These are phyloP conservation scores for Ustilago cynodontis DNA, from an alignment of 1,284 basidiomycete genomes.

Conservation along the genomic window DNA sequence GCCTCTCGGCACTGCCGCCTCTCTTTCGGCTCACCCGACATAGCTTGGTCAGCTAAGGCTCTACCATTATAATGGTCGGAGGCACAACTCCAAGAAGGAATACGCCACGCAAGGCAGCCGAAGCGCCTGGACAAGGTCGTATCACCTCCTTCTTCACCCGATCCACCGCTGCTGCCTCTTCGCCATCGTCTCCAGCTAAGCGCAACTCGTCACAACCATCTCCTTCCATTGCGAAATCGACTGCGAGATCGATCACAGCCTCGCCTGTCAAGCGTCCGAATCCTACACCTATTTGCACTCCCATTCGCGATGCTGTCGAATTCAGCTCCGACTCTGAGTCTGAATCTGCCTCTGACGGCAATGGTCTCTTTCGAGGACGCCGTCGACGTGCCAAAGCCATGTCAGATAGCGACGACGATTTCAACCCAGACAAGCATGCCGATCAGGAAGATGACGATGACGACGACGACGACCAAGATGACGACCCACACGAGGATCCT, in stretches of 20 bases:
- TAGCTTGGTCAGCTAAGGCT: background rate
- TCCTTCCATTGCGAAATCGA: background rate
- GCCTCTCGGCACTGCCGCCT: background rate
- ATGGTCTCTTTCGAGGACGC: slow-evolving; percentile 23
- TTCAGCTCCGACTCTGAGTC: slow-evolving; percentile 20
- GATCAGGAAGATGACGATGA: slow-evolving; percentile 17
- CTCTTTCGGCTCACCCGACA: background rate
- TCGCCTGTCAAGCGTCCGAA: slow-evolving; percentile 13
- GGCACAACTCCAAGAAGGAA: slow-evolving; percentile 26
- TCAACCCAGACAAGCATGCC: slow-evolving; percentile 27
- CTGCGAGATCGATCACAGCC: background rate
- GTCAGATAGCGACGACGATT: slow-evolving; percentile 33
- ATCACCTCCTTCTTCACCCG: slow-evolving; percentile 42
- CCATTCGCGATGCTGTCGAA: no score
- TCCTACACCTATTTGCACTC: no score
- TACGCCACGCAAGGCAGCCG: slow-evolving; percentile 21
- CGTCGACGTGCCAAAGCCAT: slow-evolving; percentile 11
- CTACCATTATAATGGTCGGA: slow-evolving; percentile 5
- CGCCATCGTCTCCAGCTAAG: slow-evolving; percentile 9
- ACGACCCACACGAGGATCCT: background rate
- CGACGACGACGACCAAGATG: slow-evolving; percentile 3
- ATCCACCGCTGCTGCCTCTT: slow-evolving; percentile 10
- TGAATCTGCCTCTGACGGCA: slow-evolving; percentile 21
- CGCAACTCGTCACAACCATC: background rate
- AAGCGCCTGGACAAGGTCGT: slow-evolving; percentile 26